phyloP scores from a whole-genome alignment of 148 eudicot genomes.

The Camellia sinensis region DNA sequence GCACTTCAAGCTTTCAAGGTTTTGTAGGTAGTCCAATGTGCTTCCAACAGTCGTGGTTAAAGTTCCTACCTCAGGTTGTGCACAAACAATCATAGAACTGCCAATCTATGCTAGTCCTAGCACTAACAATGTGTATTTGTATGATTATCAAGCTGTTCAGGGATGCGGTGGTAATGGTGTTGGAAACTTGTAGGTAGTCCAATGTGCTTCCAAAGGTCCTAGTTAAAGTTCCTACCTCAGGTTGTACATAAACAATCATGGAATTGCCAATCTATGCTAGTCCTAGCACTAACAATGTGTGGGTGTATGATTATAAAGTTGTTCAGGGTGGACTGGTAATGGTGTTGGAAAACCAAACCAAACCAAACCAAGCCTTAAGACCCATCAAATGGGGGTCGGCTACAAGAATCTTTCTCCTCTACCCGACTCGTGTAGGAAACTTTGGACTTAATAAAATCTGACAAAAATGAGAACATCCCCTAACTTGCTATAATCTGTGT shows the following conservation, averaged over 20 bases:
- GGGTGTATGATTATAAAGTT: neutral
- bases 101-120: no score
- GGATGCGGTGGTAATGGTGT: neutral
- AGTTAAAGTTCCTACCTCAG: neutral
- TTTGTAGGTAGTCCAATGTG: no score
- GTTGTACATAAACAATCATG: no score
- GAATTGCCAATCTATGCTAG: no score
- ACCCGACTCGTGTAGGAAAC: neutral
- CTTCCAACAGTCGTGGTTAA: neutral
- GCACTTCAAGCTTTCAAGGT: no score
- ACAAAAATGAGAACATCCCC: neutral
- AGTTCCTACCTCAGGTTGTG: neutral
- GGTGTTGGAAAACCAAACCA: neutral
- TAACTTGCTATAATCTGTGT: slow-evolving; percentile 9
- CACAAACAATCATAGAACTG: no score
- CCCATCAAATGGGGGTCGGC: no score
- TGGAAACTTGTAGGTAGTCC: no score
- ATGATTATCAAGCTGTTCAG: neutral
- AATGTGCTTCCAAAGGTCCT: no score
- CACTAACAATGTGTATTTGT: neutral
- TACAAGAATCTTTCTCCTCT: no score
- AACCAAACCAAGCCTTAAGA: no score
- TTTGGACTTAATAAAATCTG: neutral
- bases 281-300: neutral
- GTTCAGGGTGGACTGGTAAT: neutral